phyloP scores from a whole-genome alignment of 2,329 filamentous ascomycete genomes.

The Aspergillus sp. region DNA sequence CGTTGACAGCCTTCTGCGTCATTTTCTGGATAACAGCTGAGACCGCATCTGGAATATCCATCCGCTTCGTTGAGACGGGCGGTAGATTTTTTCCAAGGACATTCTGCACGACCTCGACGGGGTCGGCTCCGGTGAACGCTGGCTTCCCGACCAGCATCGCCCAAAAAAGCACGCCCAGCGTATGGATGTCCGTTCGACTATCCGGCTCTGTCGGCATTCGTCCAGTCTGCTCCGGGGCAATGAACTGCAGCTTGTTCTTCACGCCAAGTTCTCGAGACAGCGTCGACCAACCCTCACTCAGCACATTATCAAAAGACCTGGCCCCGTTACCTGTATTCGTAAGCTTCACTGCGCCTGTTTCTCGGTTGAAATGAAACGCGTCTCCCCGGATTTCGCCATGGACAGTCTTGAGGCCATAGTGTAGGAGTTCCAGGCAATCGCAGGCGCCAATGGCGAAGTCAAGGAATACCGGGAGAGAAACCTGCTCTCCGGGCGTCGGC shows the following conservation, averaged over 20 bases:
- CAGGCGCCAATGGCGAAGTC: conserved; percentile 85
- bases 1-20: conserved; percentile 77
- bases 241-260: conserved; percentile 81
- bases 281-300: conserved; percentile 79
- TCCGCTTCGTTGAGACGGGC: conserved; percentile 63
- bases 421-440: conserved; percentile 79
- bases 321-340: conserved; percentile 80
- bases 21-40: conserved; percentile 82
- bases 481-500: conserved; percentile 47
- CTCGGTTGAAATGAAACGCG: conserved; percentile 74
- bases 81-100: conserved; percentile 73
- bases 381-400: conserved; percentile 88
- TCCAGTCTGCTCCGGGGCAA: conserved; percentile 90
- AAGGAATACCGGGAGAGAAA: conserved; percentile 68
- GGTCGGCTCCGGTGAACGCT: conserved; percentile 68
- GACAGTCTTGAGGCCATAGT: conserved; percentile 75
- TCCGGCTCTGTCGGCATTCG: conserved; percentile 88
- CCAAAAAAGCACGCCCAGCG: conserved; percentile 82
- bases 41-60: conserved; percentile 76
- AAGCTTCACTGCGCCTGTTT: conserved; percentile 64
- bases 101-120: conserved; percentile 84
- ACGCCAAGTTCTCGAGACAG: conserved; percentile 76
- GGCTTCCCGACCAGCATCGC: conserved; percentile 69
- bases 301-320: conserved; percentile 79
- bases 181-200: conserved; percentile 86